Evolutionary conservation across 1,284 basidiomycete species (phyloP).

Genomic region (Trametes polyzona): DNA sequence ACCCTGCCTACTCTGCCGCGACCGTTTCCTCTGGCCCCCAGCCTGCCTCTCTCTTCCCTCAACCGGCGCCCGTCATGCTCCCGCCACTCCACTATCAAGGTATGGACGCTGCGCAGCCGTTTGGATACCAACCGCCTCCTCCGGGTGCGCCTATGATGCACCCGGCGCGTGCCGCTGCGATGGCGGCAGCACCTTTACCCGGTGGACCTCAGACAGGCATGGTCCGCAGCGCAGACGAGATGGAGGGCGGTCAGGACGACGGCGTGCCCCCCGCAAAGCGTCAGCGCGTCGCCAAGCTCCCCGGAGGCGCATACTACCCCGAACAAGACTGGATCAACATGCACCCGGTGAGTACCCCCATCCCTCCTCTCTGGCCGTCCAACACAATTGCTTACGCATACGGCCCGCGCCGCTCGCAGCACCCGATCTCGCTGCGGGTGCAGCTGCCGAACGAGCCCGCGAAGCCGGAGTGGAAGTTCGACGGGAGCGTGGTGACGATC

Average conservation of each 20-base stretch:
- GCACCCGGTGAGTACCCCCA: constrained; percentile 67
- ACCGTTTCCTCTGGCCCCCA: constrained; percentile 82
- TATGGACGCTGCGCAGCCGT: constrained; percentile 73
- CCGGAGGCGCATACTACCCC: constrained; percentile 78
- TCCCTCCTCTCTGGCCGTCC: neutral
- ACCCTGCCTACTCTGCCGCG: constrained; percentile 67
- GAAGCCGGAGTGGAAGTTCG: constrained; percentile 90
- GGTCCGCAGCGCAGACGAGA: constrained; percentile 77
- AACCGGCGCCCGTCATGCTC: constrained; percentile 75
- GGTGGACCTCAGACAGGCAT: constrained; percentile 58
- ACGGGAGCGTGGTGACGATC: constrained; percentile 78
- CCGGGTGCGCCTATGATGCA: constrained; percentile 34
- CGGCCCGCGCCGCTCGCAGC: constrained; percentile 44
- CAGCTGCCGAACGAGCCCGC: constrained; percentile 81
- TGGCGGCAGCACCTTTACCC: constrained; percentile 38
- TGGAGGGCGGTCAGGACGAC: constrained; percentile 67
- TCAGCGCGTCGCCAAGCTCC: constrained; percentile 80
- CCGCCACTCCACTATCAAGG: constrained; percentile 84
- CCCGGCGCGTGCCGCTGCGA: constrained; percentile 44
- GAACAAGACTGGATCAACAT: constrained; percentile 88
- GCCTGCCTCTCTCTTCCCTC: constrained; percentile 69
- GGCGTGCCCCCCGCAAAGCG: constrained; percentile 77
- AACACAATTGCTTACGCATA: neutral
- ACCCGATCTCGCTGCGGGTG: constrained; percentile 82
- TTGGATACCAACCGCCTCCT: constrained; percentile 74